phyloP scores from a whole-genome alignment of 2,329 filamentous ascomycete genomes.

The Leptographium radiaticola region DNA sequence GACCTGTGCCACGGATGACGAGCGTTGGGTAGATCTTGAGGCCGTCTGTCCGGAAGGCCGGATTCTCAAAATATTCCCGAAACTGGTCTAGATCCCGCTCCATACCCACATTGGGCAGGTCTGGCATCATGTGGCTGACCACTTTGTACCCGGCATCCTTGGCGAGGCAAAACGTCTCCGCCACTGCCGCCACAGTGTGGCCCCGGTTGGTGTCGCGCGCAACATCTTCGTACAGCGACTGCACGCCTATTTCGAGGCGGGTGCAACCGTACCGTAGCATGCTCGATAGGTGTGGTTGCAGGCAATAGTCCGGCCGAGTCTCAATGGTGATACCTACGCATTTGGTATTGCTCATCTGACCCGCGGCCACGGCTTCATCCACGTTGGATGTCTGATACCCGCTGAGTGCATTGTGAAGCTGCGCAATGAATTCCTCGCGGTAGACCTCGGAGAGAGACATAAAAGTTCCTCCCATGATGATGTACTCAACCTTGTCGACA shows the following conservation, averaged over 20 bases:
- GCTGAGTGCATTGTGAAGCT: slow-evolving; percentile 91
- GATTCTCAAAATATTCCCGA: slow-evolving; percentile 94
- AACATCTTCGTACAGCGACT: slow-evolving; percentile 94
- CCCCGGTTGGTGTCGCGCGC: slow-evolving; percentile 96
- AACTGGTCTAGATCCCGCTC: slow-evolving; percentile 96
- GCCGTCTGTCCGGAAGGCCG: slow-evolving; percentile 88
- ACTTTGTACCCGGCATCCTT: slow-evolving; percentile 99
- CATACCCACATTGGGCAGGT: slow-evolving; percentile 95
- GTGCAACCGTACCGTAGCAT: slow-evolving; percentile 99
- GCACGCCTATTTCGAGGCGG: slow-evolving; percentile 84
- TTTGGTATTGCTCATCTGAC: slow-evolving; percentile 91
- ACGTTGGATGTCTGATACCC: slow-evolving; percentile 91
- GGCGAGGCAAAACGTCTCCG: slow-evolving; percentile 90
- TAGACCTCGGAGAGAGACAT: slow-evolving; percentile 91
- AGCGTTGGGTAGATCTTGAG: slow-evolving; percentile 97
- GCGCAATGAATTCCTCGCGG: slow-evolving; percentile 84
- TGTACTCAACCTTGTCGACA: slow-evolving; percentile 98
- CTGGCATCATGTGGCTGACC: slow-evolving; percentile 99
- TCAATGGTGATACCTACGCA: slow-evolving; percentile 98
- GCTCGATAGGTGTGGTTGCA: slow-evolving; percentile 85
- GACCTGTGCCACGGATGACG: slow-evolving; percentile 87
- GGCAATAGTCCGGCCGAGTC: slow-evolving; percentile 89
- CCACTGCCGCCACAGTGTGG: slow-evolving; percentile 88
- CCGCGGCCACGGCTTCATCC: slow-evolving; percentile 86
- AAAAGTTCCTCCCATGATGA: slow-evolving; percentile 99